Conservation (phyloP, 306 rosid species). For the Adenanthera pavonina region DNA sequence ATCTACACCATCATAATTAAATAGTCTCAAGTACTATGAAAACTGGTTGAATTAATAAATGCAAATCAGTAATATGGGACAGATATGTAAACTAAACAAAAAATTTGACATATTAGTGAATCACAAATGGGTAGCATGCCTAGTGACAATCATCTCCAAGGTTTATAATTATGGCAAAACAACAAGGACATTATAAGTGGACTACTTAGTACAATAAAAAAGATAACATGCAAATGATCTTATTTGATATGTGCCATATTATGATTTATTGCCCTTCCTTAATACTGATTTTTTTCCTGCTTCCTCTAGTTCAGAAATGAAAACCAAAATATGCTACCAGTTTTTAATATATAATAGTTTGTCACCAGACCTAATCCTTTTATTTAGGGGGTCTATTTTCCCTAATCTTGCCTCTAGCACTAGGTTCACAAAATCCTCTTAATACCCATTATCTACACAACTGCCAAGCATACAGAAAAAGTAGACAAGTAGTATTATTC, state of each 20-base stretch:
- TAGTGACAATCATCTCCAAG: constrained; percentile 1
- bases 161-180: constrained; percentile 19
- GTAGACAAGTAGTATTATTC: constrained; percentile 30
- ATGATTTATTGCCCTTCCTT: background rate
- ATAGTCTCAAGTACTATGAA: constrained; percentile 19
- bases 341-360: background rate
- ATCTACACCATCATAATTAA: constrained; percentile 20
- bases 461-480: background rate
- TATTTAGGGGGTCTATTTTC: background rate
- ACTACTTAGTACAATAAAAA: background rate
- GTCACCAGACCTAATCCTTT: background rate
- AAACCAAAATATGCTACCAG: background rate
- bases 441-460: constrained; percentile 19
- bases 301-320: background rate
- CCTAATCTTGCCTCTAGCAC: background rate
- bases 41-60: constrained; percentile 3
- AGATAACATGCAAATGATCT: no score
- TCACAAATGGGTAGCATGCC: constrained; percentile 21
- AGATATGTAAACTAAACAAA: constrained; percentile 1
- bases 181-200: background rate
- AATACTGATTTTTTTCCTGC: background rate
- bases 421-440: constrained; percentile 4
- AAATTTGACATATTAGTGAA: background rate
- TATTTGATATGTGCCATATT: no score
- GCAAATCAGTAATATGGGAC: constrained; percentile 25